Base-by-base conservation (phyloP, 202 grass and related monocot genomes). In the Saccharum hybrid region DNA sequence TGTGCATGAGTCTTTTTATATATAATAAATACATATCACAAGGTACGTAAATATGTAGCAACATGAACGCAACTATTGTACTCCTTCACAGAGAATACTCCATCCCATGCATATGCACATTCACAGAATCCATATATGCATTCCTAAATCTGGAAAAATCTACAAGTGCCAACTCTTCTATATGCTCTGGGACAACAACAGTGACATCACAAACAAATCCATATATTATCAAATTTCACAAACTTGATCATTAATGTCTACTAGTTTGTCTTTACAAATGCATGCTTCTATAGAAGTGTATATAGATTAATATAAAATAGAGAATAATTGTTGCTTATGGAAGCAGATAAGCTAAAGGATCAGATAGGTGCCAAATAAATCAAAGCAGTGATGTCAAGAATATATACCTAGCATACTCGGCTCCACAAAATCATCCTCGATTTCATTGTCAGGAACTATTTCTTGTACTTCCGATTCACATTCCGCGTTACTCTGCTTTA, bases 391-490 rank as follows among this genome's bases (percentile, higher is more conserved):
- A 22, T 9, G 11, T 16, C 18, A 70, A 22, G 4, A 43, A 48
- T 71, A 71, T 30, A 71, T 71, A 71, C 68, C 68, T 71, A 46
- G 41, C 68, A 71, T 48, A 23, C 68, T 71, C 3, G 22, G 68
- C 68, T 71, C 68, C 10, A 48, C 6, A 42, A 46, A 48, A 48
- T 71, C 22, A 46, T 46, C 43, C 11, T 71, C 41, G 11, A 48
- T 48, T 28, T 46, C 68, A 30, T 30, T 18, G 16, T 40, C 41
- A 71, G 22, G 26, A 64, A 6, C 11, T 48, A 48, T 40, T 4
- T n/a, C 7, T 48, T 15, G 12, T 30, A 68, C 34, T 40, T 11
- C 4, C 4, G 6, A 30, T 30, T 43, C 41, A 28, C 11, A 12
- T 4, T 46, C 43, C 11, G 0, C 3, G 14, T 49, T 49, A 4